These are phyloP conservation scores for Blepharisma stoltei DNA, from an alignment of 73 alveolate species.

Conservation along the genomic window DNA sequence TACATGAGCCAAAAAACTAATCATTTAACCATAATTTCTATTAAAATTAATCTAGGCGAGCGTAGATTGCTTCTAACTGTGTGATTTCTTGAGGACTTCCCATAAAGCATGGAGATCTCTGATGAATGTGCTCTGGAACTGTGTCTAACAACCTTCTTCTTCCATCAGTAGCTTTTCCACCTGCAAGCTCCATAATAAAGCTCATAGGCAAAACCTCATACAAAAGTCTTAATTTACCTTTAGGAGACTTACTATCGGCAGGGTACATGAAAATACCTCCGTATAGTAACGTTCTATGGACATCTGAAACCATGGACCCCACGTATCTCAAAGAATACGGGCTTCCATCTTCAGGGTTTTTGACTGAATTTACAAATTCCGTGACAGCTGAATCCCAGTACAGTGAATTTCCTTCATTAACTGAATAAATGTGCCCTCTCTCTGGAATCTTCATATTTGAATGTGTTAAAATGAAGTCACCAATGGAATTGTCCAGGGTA, in stretches of 20 bases:
- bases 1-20: no score
- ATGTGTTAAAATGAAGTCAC: conserved; percentile 67
- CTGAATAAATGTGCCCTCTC: conserved; percentile 50
- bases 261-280: conserved; percentile 69
- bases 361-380: conserved; percentile 37
- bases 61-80: conserved; percentile 12
- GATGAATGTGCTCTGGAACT: conserved; percentile 45
- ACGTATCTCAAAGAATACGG: conserved; percentile 56
- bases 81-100: conserved; percentile 50
- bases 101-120: conserved; percentile 52
- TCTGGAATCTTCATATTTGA: conserved; percentile 48
- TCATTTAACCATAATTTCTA: no score
- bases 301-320: conserved; percentile 73
- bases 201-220: conserved; percentile 85
- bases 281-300: conserved; percentile 61
- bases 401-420: conserved; percentile 57
- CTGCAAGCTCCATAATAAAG: conserved; percentile 79
- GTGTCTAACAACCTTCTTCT: conserved; percentile 49
- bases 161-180: conserved; percentile 66
- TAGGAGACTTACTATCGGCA: conserved; percentile 49
- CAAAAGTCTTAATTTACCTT: conserved; percentile 72
- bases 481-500: conserved; percentile 54
- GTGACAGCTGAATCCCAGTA: conserved; percentile 60
- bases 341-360: conserved; percentile 38
- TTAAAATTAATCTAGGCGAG: background rate